Base-by-base conservation (phyloP, 768 basidiomycete species). In the Boletus patriciae region DNA sequence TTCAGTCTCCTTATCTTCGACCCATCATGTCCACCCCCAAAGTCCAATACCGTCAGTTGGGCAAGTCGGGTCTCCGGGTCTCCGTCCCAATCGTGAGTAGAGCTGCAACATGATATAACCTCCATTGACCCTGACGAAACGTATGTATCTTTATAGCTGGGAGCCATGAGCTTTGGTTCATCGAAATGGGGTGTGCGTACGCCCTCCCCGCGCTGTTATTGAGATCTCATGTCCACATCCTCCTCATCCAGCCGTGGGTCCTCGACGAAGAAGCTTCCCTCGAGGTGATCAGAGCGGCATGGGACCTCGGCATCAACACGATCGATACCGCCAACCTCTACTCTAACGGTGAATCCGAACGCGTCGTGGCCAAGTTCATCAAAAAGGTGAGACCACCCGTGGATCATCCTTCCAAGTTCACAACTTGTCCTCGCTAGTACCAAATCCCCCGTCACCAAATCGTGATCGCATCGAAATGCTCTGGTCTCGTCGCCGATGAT, bases 261-360 rank as follows among this genome's bases (percentile, higher is more conserved):
- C 57, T 70, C 6, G 68, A 60, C 1, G 71, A 71, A 51, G 66
- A 62, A 1, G 51, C 72, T n/a, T 68, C 72, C 0, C 51, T 72
- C 19, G 57, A 65, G 45, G 63, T 77, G 55, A 52, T 78, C 48
- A 76, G 76, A 55, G 65, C 68, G 11, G 78, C 78, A 4, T 78
- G 68, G 67, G 70, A 77, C 29, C 59, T 67, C 13, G 78, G 78
- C 4, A 69, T 79, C 56, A 75, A 68, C 52, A 76, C 73, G 5
- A 68, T 74, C 49, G 77, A 78, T 38, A 75, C 76, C 1, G 74
- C 76, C n/a, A 76, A 76, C 49, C 15, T 71, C 5, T 77, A 76
- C 44, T 70, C 69, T 18, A 69, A 70, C 36, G 75, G 73, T 25
- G 68, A 70, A 46, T 76, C 74, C 0, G 78, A 79, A 55, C 59